Conservation (phyloP, 139 green algal genomes). For the Chlorella sp. region DNA sequence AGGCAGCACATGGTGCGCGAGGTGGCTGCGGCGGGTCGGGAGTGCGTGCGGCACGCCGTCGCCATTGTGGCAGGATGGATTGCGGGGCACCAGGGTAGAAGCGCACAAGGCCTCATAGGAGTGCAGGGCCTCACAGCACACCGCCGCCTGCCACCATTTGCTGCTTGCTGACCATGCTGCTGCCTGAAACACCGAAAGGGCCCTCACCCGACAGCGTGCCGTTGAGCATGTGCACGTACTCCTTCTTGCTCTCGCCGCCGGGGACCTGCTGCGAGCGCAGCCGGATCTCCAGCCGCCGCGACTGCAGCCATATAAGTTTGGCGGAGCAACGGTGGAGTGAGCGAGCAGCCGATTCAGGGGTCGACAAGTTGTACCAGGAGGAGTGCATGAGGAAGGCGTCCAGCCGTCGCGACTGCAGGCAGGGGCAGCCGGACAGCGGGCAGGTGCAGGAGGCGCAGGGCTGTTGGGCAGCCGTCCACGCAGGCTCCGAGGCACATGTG, state of each 20-base stretch:
- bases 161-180: too few species aligned
- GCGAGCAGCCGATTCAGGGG: too few species aligned
- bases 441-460: too few species aligned
- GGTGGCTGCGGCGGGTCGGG: slow-evolving; percentile 71
- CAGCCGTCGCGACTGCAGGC: slow-evolving; percentile 16
- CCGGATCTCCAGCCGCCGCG: slow-evolving; percentile 20
- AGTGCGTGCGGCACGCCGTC: not conserved
- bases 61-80: too few species aligned
- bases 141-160: not conserved
- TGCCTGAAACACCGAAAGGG: too few species aligned
- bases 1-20: slow-evolving; percentile 98
- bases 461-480: too few species aligned
- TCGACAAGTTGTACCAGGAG: too few species aligned
- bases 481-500: too few species aligned
- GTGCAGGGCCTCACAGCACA: not conserved
- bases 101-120: too few species aligned
- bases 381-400: too few species aligned
- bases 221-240: slow-evolving; percentile 99
- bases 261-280: slow-evolving; percentile 64
- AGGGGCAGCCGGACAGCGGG: not conserved
- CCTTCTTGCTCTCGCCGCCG: slow-evolving; percentile 75
- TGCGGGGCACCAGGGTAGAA: too few species aligned
- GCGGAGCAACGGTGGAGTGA: too few species aligned
- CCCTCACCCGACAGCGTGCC: slow-evolving; percentile 72
- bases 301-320: not conserved